These are phyloP conservation scores for Suhomyces pyralidae DNA, from an alignment of 805 yeast species.

Conservation along the genomic window DNA sequence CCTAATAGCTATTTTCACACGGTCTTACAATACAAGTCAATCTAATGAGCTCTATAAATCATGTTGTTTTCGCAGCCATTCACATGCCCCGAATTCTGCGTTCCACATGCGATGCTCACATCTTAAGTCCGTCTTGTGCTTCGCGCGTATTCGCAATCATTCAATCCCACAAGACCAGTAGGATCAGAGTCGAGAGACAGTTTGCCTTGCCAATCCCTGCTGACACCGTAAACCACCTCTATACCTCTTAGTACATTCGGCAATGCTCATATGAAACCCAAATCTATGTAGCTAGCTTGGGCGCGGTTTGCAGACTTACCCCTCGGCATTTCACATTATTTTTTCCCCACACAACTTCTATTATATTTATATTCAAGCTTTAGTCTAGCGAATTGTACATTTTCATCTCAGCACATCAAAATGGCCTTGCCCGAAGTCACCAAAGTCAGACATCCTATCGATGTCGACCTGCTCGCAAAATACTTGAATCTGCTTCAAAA, in stretches of 20 bases:
- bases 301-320: background rate
- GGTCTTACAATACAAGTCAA: too few relatives aligned
- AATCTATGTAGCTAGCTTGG: too few relatives aligned
- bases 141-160: background rate
- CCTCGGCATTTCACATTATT: background rate
- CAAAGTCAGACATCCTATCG: slow-evolving; percentile 33
- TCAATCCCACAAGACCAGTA: background rate
- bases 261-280: background rate
- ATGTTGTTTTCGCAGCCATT: background rate
- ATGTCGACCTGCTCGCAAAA: slow-evolving; percentile 19
- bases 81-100: background rate
- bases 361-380: background rate
- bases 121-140: background rate
- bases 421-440: slow-evolving; percentile 23
- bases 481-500: slow-evolving; percentile 16
- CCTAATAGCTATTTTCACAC: too few relatives aligned
- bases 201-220: background rate
- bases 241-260: too few relatives aligned
- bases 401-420: background rate
- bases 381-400: background rate
- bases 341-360: background rate
- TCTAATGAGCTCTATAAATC: too few relatives aligned
- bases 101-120: background rate
- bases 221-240: background rate
- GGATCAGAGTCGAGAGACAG: background rate